Conservation (phyloP, 352 stramenopile species). For the Globisporangium viniferum region DNA sequence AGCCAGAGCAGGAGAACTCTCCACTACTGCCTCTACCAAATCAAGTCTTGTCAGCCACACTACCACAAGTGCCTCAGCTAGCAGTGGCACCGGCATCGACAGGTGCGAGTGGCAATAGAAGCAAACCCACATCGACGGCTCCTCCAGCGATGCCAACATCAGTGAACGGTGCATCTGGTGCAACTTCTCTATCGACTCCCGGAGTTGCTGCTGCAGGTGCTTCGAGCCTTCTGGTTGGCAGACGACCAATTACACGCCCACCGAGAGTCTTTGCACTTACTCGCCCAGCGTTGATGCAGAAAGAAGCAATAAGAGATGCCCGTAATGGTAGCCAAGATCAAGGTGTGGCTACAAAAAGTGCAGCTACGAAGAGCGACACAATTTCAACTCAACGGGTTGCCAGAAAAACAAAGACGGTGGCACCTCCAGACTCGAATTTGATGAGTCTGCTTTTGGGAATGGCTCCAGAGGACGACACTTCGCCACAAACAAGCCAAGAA, state of each 20-base stretch:
- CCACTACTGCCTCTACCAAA: not conserved
- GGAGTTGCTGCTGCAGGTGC: not conserved
- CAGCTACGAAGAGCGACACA: not conserved
- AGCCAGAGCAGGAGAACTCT: too few species aligned
- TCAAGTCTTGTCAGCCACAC: not conserved
- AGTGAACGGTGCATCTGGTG: not conserved
- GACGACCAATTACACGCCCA: slow-evolving; percentile 4
- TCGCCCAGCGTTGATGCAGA: not conserved
- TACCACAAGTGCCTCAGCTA: not conserved
- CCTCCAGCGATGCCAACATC: not conserved
- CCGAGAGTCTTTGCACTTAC: slow-evolving; percentile 10
- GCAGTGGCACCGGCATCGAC: not conserved
- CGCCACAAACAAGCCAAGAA: slow-evolving; percentile 15
- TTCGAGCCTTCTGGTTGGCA: not conserved
- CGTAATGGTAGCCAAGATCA: not conserved
- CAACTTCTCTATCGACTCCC: not conserved
- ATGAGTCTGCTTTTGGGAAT: slow-evolving; percentile 6
- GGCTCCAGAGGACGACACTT: not conserved
- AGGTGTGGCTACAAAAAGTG: not conserved
- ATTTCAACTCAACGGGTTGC: not conserved
- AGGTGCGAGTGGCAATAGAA: not conserved
- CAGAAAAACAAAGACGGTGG: not conserved
- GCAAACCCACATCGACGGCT: not conserved
- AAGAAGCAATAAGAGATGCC: not conserved
- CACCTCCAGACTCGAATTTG: not conserved